Evolutionary conservation across 495 filamentous ascomycete genomes (phyloP).

Genomic region (Penicillium maclennaniae): DNA sequence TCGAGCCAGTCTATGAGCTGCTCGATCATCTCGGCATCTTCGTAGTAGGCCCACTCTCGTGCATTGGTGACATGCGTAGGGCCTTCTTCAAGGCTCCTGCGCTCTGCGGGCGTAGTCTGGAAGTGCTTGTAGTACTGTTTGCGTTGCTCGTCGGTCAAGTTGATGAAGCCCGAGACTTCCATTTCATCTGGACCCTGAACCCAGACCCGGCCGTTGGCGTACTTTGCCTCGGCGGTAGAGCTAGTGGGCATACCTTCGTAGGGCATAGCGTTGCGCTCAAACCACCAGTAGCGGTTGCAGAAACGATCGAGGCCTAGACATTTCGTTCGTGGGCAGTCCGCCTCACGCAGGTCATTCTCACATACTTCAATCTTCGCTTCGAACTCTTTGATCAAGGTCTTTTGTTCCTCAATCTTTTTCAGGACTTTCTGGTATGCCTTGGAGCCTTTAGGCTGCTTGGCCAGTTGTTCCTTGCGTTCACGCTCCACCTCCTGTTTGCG

Average conservation of each 20-base stretch:
- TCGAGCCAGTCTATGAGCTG: conserved; percentile 85
- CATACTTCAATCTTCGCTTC: conserved; percentile 79
- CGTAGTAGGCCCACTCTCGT: conserved; percentile 85
- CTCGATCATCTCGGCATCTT: conserved; percentile 72
- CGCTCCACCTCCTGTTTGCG: conserved; percentile 80
- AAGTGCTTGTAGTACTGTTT: conserved; percentile 60
- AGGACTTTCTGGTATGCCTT: conserved; percentile 85
- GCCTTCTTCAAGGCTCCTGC: conserved; percentile 84
- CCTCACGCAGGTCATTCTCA: conserved; percentile 89
- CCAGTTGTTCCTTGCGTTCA: conserved; percentile 72
- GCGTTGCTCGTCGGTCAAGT: conserved; percentile 65
- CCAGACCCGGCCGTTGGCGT: conserved; percentile 94
- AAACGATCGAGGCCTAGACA: conserved; percentile 90
- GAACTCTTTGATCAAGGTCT: conserved; percentile 69
- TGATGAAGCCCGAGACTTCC: conserved; percentile 81
- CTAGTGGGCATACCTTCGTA: conserved; percentile 82
- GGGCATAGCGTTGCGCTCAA: conserved; percentile 97
- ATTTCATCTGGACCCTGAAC: conserved; percentile 91
- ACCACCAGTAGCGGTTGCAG: conserved; percentile 99
- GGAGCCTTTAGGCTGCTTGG: conserved; percentile 77
- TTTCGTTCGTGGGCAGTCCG: conserved; percentile 84
- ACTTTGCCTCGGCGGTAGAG: conserved; percentile 80
- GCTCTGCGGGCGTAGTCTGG: conserved; percentile 75
- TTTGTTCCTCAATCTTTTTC: conserved; percentile 81
- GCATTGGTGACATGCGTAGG: conserved; percentile 72